A percentile compares a stretch with the other conserved stretches of the same genome.
phyloP scores from a whole-genome alignment of 1,284 basidiomycete genomes.

The Cutaneotrichosporon spelunceum region DNA sequence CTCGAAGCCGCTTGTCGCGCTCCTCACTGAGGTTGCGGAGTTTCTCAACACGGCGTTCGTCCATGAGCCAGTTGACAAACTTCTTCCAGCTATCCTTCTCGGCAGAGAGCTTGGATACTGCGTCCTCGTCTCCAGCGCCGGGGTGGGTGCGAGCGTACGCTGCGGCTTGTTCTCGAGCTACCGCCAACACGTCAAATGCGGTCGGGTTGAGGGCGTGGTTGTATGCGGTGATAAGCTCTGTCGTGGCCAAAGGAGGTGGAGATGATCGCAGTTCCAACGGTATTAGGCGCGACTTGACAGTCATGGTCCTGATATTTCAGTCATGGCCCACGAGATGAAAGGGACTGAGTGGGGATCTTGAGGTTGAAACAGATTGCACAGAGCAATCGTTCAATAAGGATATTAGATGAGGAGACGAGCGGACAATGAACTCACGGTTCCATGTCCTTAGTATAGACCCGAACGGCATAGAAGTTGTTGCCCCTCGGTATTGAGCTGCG shows the following conservation, averaged over 20 bases:
- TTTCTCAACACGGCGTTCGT: conserved; percentile 45
- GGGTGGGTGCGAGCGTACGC: conserved; percentile 42
- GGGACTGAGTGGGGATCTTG: not conserved
- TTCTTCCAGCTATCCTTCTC: conserved; percentile 46
- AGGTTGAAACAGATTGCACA: not conserved
- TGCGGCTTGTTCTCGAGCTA: conserved; percentile 33
- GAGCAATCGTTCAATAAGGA: not conserved
- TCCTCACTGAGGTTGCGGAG: conserved; percentile 40
- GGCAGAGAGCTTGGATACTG: conserved; percentile 21
- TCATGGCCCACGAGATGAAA: not conserved
- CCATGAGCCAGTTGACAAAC: conserved; percentile 49
- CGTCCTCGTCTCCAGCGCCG: conserved; percentile 27
- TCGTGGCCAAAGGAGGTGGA: conserved; percentile 41
- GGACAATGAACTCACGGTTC: conserved; percentile 31
- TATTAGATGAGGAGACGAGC: not conserved
- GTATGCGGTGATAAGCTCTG: conserved; percentile 38
- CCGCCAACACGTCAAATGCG: conserved; percentile 38
- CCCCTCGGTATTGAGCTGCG: conserved; percentile 39
- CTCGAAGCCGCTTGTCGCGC: conserved; percentile 33
- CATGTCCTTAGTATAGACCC: conserved; percentile 39
- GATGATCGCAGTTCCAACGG: conserved; percentile 37
- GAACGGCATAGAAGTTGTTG: conserved; percentile 44
- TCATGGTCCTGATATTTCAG: conserved; percentile 30
- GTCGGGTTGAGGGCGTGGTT: conserved; percentile 40
- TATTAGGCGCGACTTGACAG: conserved; percentile 44